Evolutionary conservation across 164 flowering plant genomes (phyloP).

Genomic region (Saururus chinensis): DNA sequence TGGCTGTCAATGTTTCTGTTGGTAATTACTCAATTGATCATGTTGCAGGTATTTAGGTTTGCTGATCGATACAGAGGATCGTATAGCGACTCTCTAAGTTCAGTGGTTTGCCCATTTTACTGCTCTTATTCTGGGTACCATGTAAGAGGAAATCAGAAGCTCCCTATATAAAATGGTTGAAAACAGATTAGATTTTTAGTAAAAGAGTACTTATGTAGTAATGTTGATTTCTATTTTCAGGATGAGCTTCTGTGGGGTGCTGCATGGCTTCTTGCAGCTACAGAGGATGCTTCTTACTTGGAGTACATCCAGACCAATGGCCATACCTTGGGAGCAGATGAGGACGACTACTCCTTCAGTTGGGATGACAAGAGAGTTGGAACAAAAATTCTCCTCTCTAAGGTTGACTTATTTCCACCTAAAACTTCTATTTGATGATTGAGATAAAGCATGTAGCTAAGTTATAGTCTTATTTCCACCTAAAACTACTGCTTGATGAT

Average conservation of each 20-base stretch:
- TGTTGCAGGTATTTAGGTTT: constrained; percentile 64
- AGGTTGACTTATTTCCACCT: constrained; percentile 23
- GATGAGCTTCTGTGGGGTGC: constrained; percentile 99
- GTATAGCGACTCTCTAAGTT: constrained; percentile 66
- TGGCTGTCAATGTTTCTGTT: not conserved
- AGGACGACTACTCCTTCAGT: constrained; percentile 74
- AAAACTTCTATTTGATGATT: too few species aligned
- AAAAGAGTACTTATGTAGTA: not conserved
- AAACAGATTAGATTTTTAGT: too few species aligned
- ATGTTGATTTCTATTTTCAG: constrained; percentile 21
- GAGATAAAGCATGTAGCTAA: too few species aligned
- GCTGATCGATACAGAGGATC: constrained; percentile 79
- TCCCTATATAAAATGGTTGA: not conserved
- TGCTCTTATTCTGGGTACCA: constrained; percentile 94
- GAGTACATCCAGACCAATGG: constrained; percentile 78
- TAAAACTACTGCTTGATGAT: too few species aligned
- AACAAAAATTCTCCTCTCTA: constrained; percentile 76
- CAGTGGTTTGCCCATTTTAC: constrained; percentile 90
- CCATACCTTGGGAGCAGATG: constrained; percentile 68
- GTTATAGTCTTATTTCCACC: too few species aligned
- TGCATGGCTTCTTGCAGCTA: constrained; percentile 82
- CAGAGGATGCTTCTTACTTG: constrained; percentile 43
- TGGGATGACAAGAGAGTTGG: constrained; percentile 94
- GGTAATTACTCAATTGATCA: not conserved
- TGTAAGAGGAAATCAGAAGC: constrained; percentile 26